Conservation (phyloP, 2,329 filamentous ascomycete species). For the Colletotrichum coccodes region DNA sequence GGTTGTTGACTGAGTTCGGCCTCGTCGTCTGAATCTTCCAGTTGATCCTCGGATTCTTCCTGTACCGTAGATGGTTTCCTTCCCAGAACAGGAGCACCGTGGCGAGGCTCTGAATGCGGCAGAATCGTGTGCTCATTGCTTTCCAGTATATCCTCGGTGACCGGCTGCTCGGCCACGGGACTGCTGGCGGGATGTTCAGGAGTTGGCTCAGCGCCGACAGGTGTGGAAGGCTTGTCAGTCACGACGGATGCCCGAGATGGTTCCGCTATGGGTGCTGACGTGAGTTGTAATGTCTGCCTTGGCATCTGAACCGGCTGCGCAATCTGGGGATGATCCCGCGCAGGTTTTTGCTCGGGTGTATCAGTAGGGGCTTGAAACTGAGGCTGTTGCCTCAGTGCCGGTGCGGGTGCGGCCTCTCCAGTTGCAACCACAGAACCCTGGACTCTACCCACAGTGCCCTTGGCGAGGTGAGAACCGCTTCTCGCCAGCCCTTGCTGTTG, state of each 20-base stretch:
- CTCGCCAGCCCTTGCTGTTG: constrained; percentile 47
- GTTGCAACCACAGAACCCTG: constrained; percentile 58
- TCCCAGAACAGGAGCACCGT: constrained; percentile 32
- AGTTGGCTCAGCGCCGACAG: not conserved
- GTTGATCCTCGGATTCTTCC: constrained; percentile 57
- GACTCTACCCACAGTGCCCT: constrained; percentile 64
- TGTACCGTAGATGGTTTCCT: constrained; percentile 57
- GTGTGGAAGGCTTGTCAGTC: not conserved
- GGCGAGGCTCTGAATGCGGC: constrained; percentile 4
- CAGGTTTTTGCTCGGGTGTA: not conserved
- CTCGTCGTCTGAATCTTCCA: constrained; percentile 35
- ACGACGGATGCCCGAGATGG: not conserved
- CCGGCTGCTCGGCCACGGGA: not conserved
- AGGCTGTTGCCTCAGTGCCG: not conserved
- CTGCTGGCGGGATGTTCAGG: not conserved
- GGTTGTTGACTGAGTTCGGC: not conserved
- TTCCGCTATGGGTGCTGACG: not conserved
- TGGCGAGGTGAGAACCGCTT: constrained; percentile 56
- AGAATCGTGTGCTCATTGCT: constrained; percentile 20
- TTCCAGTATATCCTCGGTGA: constrained; percentile 9
- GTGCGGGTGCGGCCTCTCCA: constrained; percentile 7
- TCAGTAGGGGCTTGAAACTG: not conserved
- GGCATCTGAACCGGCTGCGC: not conserved
- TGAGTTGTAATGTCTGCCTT: not conserved
- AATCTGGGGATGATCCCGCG: not conserved